Evolutionary conservation across 1,284 basidiomycete species (phyloP), one percentile per base, ranked within the genome.

Genomic region (Irpex rosettiformis): DNA sequence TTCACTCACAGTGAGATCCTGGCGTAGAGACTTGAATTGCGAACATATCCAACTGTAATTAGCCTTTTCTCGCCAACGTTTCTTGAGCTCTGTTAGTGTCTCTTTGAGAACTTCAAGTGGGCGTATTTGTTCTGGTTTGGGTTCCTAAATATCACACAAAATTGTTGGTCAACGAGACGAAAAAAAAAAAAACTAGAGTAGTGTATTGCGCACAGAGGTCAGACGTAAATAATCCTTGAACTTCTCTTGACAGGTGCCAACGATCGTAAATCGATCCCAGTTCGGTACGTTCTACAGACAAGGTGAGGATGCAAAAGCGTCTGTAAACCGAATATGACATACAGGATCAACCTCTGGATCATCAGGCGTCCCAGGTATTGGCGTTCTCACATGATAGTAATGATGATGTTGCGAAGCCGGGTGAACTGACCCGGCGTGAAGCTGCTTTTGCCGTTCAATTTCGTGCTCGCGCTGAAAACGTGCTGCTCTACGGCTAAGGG

Each of bases 221-320:
- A 99, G 77, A 37, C 97, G 88, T 25, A 99, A 78, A 73, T 98
- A 99, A 60, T 94, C 91, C 77, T 99, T 99, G 79, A 98, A 98
- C 25, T 97, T 78, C 66, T 92, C 91, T 64, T 82, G 83, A 54
- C 83, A 92, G 25, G 91, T 95, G 56, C 97, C 97, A 53, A 97
- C 93, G 67, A 99, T 98, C 3, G 96, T 98, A 73, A 89, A 82
- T 57, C 86, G 86, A 77, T 99, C 96, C 97, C 97, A 99, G 72
- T 97, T 91, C 59, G 96, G 89, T 8, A 97, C 94, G 68, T 96
- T 96, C 95, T 96, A 69, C 21, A 51, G 37, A 42, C 51, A 21
- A 10, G 49, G 58, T 30, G 33, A 54, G 55, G 56, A 63, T 51
- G 24, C 61, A 56, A 37, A 29, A 5, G 18, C 57, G 57, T 58